Base-by-base conservation (phyloP, 2,329 filamentous ascomycete genomes). In the Diaporthe helianthi region DNA sequence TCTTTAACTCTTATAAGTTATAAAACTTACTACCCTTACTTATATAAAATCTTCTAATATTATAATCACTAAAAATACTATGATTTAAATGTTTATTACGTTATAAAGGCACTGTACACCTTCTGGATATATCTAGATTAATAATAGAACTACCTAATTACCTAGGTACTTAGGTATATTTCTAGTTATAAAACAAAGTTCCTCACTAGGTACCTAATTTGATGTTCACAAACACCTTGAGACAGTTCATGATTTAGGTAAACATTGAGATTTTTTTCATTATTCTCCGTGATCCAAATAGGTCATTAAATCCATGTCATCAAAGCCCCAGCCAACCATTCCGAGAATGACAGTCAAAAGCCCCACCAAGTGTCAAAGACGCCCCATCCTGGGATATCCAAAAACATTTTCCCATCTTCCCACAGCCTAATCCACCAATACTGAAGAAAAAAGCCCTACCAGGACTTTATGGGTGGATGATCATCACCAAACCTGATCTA, bases 341-440 rank as follows among this genome's bases (percentile, higher is more conserved):
- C 41, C 55, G 55, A 24, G 55, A 61, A 17, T 61, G 55, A 47
- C 55, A 61, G 38, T 61, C 17, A 26, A 38, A 26, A 61, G n/a
- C n/a, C n/a, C n/a, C n/a, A 47, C 55, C 55, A 22, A 41, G 41
- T 61, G 41, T 61, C n/a, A 46, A n/a, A 33, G 55, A 61, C 38
- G 41, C 55, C 55, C 38, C 24, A 13, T 17, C 36, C 36, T 15
- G 36, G 12, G 17, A 8, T 38, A 33, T 22, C n/a, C 55, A n/a
- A 47, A 33, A 61, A n/a, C 54, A 44, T 4, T 22, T 6, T 17
- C 33, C 15, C 24, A 38, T 26, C 55, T 9, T 29, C 7, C 24
- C 10, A 26, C 13, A n/a, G n/a, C n/a, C n/a, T 13, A 55, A 22
- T 36, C 15, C 54, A 41, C 8, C 15, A 41, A 13, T 10, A 33